Evolutionary conservation across 2,329 filamentous ascomycete species (phyloP).

Genomic region (Seiridium unicorne): DNA sequence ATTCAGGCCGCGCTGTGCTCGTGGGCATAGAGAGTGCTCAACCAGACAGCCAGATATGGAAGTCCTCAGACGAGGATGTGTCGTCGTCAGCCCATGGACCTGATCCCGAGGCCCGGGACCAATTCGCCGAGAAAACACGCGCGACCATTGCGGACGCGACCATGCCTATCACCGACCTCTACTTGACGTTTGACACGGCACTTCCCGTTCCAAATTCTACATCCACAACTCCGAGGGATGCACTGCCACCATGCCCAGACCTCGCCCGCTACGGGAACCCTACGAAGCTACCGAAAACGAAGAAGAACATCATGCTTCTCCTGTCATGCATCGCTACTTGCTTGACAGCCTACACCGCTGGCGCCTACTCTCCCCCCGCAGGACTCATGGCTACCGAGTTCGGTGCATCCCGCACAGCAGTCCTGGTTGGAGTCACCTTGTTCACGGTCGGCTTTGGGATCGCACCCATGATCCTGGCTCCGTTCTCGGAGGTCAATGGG

Average conservation of each 20-base stretch:
- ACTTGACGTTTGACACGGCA: conserved; percentile 61
- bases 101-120: background rate
- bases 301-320: conserved; percentile 69
- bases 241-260: conserved; percentile 60
- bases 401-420: conserved; percentile 61
- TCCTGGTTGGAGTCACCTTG: conserved; percentile 73
- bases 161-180: conserved; percentile 49
- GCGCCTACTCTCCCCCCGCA: conserved; percentile 72
- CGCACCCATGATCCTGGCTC: conserved; percentile 82
- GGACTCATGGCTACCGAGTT: conserved; percentile 65
- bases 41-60: background rate
- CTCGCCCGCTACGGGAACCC: conserved; percentile 68
- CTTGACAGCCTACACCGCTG: conserved; percentile 77
- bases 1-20: background rate
- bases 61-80: background rate
- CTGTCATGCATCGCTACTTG: conserved; percentile 76
- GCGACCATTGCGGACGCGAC: conserved; percentile 1
- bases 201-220: conserved; percentile 42
- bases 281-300: conserved; percentile 66
- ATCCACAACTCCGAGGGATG: conserved; percentile 20
- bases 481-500: conserved; percentile 83
- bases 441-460: conserved; percentile 80
- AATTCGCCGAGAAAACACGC: background rate
- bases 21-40: background rate
- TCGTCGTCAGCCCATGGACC: background rate